A percentile compares a stretch with the other conserved stretches of the same genome.
These are phyloP conservation scores for Thelonectria olida DNA, from an alignment of 2,329 filamentous ascomycete species.

Conservation along the genomic window DNA sequence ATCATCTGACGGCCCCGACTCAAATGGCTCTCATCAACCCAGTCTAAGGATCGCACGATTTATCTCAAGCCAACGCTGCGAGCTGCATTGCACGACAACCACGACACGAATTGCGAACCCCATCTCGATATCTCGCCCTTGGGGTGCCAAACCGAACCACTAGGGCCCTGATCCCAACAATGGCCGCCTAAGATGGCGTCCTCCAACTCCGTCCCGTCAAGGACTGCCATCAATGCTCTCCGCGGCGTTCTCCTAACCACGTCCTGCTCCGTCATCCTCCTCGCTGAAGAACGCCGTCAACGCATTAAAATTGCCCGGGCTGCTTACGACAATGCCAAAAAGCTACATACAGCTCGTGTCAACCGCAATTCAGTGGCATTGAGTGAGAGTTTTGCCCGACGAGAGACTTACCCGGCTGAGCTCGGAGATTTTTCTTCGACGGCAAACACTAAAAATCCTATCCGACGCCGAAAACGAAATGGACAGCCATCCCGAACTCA, in stretches of 20 bases:
- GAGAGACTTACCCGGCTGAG: conserved; percentile 34
- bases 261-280: conserved; percentile 63
- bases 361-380: conserved; percentile 42
- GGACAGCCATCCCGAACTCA: conserved; percentile 7
- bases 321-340: conserved; percentile 62
- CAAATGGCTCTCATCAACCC: conserved; percentile 19
- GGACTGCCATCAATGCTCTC: conserved; percentile 64
- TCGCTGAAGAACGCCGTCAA: conserved; percentile 66
- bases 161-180: conserved; percentile 33
- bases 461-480: conserved; percentile 42
- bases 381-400: conserved; percentile 38
- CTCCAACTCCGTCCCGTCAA: conserved; percentile 61
- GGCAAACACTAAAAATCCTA: conserved; percentile 32
- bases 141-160: conserved; percentile 9
- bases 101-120: conserved; percentile 30
- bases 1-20: conserved; percentile 13
- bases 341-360: conserved; percentile 53
- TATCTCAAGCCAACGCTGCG: conserved; percentile 32
- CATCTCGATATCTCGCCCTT: background rate
- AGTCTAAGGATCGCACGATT: conserved; percentile 35
- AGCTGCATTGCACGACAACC: conserved; percentile 34
- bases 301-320: conserved; percentile 61
- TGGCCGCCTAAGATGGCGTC: conserved; percentile 53
- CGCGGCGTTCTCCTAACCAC: conserved; percentile 65
- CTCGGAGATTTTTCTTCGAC: conserved; percentile 37